These are phyloP conservation scores for Amanita subjunquillea DNA, from an alignment of 768 basidiomycete genomes.

Conservation along the genomic window DNA sequence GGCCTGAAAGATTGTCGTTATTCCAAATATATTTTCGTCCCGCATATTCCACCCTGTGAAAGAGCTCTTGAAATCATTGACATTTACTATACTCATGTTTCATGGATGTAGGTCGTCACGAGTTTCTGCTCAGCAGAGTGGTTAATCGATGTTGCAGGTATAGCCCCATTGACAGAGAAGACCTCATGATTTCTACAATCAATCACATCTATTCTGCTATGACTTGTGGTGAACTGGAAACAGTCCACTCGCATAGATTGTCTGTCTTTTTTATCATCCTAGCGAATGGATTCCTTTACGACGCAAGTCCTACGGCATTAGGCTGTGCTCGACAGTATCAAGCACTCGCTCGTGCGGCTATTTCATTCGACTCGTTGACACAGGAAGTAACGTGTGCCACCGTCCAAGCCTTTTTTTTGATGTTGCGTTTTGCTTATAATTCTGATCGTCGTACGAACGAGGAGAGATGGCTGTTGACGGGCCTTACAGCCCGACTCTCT, in stretches of 20 bases:
- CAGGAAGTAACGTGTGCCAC: constrained; percentile 35
- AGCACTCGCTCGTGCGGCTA: constrained; percentile 35
- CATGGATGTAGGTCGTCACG: constrained; percentile 33
- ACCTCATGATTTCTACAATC: constrained; percentile 30
- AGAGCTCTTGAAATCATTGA: constrained; percentile 28
- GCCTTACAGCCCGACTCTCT: constrained; percentile 29
- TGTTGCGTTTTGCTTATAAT: constrained; percentile 30
- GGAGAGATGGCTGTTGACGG: constrained; percentile 38
- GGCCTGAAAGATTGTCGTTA: constrained; percentile 30
- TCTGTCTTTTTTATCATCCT: constrained; percentile 44
- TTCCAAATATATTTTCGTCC: constrained; percentile 24
- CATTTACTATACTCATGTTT: constrained; percentile 31
- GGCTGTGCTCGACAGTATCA: constrained; percentile 30
- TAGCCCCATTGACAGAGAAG: constrained; percentile 30
- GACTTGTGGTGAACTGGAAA: constrained; percentile 19
- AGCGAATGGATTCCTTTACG: constrained; percentile 35
- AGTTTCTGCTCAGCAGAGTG: not conserved
- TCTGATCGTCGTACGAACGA: constrained; percentile 33
- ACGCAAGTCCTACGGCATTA: constrained; percentile 22
- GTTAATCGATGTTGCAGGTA: constrained; percentile 21
- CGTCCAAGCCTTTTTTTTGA: constrained; percentile 36
- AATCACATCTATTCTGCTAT: constrained; percentile 30
- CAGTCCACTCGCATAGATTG: constrained; percentile 34
- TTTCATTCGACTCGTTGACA: constrained; percentile 34
- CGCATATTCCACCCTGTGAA: constrained; percentile 29